Evolutionary conservation across 1,284 basidiomycete genomes (phyloP).

Genomic region (Leccinum laetum): DNA sequence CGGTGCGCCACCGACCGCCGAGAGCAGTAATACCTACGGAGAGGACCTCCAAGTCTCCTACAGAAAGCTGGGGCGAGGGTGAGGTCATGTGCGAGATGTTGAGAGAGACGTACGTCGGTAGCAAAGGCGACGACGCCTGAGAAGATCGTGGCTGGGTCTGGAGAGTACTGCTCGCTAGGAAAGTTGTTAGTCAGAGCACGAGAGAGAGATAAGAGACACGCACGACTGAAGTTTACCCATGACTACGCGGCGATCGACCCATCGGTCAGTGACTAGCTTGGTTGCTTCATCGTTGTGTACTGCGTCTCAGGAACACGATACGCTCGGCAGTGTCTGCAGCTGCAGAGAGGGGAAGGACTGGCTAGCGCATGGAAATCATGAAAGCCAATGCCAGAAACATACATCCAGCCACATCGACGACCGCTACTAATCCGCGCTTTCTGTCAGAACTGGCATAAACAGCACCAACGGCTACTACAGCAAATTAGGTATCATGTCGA

Average conservation of each 20-base stretch:
- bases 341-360: conserved; percentile 47
- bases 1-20: conserved; percentile 81
- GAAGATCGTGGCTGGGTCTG: conserved; percentile 77
- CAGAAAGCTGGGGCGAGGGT: no score
- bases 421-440: conserved; percentile 66
- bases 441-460: conserved; percentile 71
- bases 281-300: conserved; percentile 11
- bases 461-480: conserved; percentile 59
- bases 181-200: not conserved
- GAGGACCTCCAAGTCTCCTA: conserved; percentile 33
- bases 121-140: conserved; percentile 78
- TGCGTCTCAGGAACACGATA: conserved; percentile 66
- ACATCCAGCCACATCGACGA: conserved; percentile 63
- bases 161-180: conserved; percentile 55
- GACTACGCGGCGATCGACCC: conserved; percentile 68
- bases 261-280: conserved; percentile 53
- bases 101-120: conserved; percentile 46
- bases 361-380: not conserved
- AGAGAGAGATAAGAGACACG: conserved; percentile 19
- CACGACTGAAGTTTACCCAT: conserved; percentile 60
- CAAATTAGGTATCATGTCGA: conserved; percentile 16
- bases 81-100: not conserved
- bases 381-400: conserved; percentile 32
- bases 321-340: conserved; percentile 67
- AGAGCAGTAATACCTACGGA: conserved; percentile 70